Evolutionary conservation across 805 yeast genomes (phyloP).

Genomic region (Ogataea polymorpha): DNA sequence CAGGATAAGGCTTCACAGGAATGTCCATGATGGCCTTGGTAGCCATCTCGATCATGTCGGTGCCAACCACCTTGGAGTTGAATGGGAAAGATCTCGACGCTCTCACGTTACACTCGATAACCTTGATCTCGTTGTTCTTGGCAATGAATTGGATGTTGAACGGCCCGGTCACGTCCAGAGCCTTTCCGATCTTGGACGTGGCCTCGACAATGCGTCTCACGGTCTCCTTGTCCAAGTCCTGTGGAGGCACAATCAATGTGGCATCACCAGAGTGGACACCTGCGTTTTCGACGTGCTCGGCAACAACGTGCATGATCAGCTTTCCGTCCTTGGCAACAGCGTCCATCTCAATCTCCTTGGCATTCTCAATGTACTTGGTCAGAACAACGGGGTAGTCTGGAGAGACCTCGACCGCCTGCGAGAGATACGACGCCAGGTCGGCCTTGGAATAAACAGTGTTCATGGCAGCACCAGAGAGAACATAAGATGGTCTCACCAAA

Average conservation of each 20-base stretch:
- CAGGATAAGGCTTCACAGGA: slow-evolving; percentile 88
- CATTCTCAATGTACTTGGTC: slow-evolving; percentile 93
- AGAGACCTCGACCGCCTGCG: slow-evolving; percentile 95
- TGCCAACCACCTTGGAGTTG: slow-evolving; percentile 95
- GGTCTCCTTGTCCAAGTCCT: slow-evolving; percentile 88
- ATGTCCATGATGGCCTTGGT: slow-evolving; percentile 90
- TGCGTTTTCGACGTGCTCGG: slow-evolving; percentile 98
- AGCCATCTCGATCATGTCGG: slow-evolving; percentile 95
- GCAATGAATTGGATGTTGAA: slow-evolving; percentile 96
- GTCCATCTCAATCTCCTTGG: slow-evolving; percentile 98
- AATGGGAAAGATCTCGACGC: slow-evolving; percentile 99
- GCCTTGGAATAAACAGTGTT: slow-evolving; percentile 88
- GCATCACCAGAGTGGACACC: slow-evolving; percentile 99
- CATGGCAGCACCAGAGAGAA: slow-evolving; percentile 98
- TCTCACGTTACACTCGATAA: slow-evolving; percentile 96
- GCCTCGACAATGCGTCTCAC: slow-evolving; percentile 90
- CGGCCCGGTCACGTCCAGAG: slow-evolving; percentile 95
- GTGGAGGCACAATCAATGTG: slow-evolving; percentile 94
- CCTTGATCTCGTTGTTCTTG: slow-evolving; percentile 92
- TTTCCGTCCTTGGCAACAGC: slow-evolving; percentile 96
- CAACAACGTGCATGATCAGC: slow-evolving; percentile 93
- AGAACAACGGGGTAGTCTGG: slow-evolving; percentile 98
- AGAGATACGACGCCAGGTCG: slow-evolving; percentile 81
- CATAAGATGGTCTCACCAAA: slow-evolving; percentile 95
- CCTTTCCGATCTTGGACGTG: slow-evolving; percentile 93